These are phyloP conservation scores for Penicillium decumbens DNA, from an alignment of 2,329 filamentous ascomycete genomes.

Conservation along the genomic window DNA sequence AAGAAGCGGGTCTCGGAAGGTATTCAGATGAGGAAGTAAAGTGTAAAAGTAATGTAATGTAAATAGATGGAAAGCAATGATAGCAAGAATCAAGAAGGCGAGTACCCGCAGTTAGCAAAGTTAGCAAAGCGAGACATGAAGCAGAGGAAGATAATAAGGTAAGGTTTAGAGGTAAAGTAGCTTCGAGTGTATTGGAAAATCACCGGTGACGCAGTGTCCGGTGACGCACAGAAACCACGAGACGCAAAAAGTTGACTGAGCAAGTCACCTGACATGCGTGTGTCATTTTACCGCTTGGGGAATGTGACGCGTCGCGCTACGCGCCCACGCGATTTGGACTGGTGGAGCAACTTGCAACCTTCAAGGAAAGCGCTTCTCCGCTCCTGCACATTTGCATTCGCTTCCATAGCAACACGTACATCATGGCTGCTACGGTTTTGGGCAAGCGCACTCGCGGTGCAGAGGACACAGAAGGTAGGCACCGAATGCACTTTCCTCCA, in stretches of 20 bases:
- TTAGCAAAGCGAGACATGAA: slow-evolving; percentile 1
- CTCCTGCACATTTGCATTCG: slow-evolving; percentile 9
- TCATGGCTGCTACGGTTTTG: slow-evolving; percentile 40
- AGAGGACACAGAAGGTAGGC: slow-evolving; percentile 40
- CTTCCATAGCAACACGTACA: slow-evolving; percentile 3
- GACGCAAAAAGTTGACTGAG: background rate
- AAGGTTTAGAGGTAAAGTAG: background rate
- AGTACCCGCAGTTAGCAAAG: slow-evolving; percentile 4
- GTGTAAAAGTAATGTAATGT: slow-evolving; percentile 14
- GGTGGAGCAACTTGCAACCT: background rate
- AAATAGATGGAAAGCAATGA: slow-evolving; percentile 31
- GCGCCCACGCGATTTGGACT: slow-evolving; percentile 1
- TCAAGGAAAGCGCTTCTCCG: slow-evolving; percentile 19
- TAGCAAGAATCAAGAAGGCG: slow-evolving; percentile 4
- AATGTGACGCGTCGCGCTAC: slow-evolving; percentile 15
- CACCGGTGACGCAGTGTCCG: slow-evolving; percentile 13
- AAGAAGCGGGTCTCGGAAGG: slow-evolving; percentile 3
- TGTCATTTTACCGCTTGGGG: slow-evolving; percentile 9
- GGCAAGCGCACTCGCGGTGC: slow-evolving; percentile 43
- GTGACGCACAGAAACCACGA: background rate
- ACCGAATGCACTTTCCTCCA: slow-evolving; percentile 12
- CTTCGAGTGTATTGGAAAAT: slow-evolving; percentile 4
- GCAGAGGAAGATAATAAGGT: background rate
- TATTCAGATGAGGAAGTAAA: slow-evolving; percentile 1
- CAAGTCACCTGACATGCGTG: background rate